These are phyloP conservation scores for Chalciporus sphaerocephalus DNA, from an alignment of 768 basidiomycete species.

Conservation along the genomic window DNA sequence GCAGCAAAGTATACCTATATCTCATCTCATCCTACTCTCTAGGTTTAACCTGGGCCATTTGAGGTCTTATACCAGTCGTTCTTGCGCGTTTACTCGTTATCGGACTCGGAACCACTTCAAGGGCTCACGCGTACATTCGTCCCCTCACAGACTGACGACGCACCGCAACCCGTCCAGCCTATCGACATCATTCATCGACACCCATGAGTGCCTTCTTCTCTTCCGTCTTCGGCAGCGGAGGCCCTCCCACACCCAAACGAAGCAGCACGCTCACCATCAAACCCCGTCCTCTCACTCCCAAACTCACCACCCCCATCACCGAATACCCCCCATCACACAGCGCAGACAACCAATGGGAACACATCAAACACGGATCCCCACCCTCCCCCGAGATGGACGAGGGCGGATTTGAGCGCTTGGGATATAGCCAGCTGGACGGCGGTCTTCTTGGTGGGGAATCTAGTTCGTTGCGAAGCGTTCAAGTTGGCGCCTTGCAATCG, in stretches of 20 bases:
- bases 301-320: constrained; percentile 15
- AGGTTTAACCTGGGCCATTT: too few species aligned
- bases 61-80: too few species aligned
- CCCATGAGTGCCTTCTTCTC: background rate
- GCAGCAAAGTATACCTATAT: too few species aligned
- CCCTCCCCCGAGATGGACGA: constrained; percentile 19
- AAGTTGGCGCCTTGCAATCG: background rate
- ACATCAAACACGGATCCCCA: constrained; percentile 14
- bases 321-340: constrained; percentile 5
- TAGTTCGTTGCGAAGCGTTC: background rate
- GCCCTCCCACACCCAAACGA: constrained; percentile 18
- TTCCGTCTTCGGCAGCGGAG: constrained; percentile 8
- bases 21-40: too few species aligned
- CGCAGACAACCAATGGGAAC: constrained; percentile 22
- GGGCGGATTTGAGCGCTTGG: constrained; percentile 16
- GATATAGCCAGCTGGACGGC: constrained; percentile 19
- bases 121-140: too few species aligned
- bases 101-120: too few species aligned
- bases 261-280: constrained; percentile 3
- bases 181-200: background rate
- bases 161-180: too few species aligned
- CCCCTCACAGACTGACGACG: too few species aligned
- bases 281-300: constrained; percentile 19
- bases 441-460: background rate
- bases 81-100: too few species aligned